Evolutionary conservation across 805 yeast species (phyloP).

Genomic region (Pichia rugopelliculosa): DNA sequence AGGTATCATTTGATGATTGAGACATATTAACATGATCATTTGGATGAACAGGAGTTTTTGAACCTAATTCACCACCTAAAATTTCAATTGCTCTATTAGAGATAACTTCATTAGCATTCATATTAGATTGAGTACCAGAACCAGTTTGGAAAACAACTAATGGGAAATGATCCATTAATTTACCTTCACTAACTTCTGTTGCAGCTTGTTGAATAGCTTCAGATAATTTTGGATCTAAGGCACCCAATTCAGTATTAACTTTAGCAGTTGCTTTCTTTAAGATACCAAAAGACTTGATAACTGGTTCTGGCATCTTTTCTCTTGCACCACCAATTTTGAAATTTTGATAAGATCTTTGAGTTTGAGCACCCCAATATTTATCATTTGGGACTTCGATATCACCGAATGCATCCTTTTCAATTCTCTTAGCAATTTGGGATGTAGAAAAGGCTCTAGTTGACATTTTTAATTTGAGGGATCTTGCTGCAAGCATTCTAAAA

Average conservation of each 20-base stretch:
- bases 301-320: slow-evolving; percentile 87
- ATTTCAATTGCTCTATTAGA: slow-evolving; percentile 97
- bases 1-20: slow-evolving; percentile 97
- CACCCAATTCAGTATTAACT: slow-evolving; percentile 77
- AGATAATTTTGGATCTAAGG: slow-evolving; percentile 76
- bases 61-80: slow-evolving; percentile 86
- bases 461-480: slow-evolving; percentile 14
- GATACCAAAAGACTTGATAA: slow-evolving; percentile 86
- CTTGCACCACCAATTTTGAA: slow-evolving; percentile 93
- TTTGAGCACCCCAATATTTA: slow-evolving; percentile 97
- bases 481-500: slow-evolving; percentile 21
- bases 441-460: slow-evolving; percentile 26
- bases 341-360: slow-evolving; percentile 87
- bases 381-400: slow-evolving; percentile 76
- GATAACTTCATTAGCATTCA: slow-evolving; percentile 98
- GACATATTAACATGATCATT: slow-evolving; percentile 98
- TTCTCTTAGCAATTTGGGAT: slow-evolving; percentile 38
- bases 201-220: slow-evolving; percentile 89
- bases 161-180: slow-evolving; percentile 91
- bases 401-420: slow-evolving; percentile 94
- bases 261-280: slow-evolving; percentile 92
- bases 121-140: slow-evolving; percentile 96
- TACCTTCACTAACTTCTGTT: slow-evolving; percentile 89
- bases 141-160: slow-evolving; percentile 98
- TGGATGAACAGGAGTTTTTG: slow-evolving; percentile 94